phyloP scores from a whole-genome alignment of 1,284 basidiomycete genomes.

The Salmacisia buchloeana region DNA sequence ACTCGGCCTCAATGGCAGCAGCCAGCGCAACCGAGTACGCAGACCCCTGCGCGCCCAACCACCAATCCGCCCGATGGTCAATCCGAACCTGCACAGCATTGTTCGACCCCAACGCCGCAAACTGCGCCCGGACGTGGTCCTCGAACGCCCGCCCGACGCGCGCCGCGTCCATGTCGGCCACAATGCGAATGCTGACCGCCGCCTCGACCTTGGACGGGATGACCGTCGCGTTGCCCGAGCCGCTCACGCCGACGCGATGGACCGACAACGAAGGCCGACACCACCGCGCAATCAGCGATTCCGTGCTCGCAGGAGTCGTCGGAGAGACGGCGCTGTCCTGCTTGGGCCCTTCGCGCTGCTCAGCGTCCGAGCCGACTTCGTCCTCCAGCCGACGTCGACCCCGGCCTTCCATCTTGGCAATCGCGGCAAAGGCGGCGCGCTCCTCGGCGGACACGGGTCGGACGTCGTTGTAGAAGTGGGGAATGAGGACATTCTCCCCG shows the following conservation, averaged over 20 bases:
- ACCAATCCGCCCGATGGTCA: conserved; percentile 87
- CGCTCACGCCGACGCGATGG: conserved; percentile 33
- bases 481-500: conserved; percentile 61
- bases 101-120: conserved; percentile 55
- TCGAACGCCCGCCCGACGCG: conserved; percentile 54
- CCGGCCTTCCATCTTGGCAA: conserved; percentile 27
- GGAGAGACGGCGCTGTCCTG: too few species aligned
- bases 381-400: too few species aligned
- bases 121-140: conserved; percentile 61
- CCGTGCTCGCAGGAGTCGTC: background rate
- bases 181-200: conserved; percentile 64
- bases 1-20: conserved; percentile 72
- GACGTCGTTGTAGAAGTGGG: conserved; percentile 68
- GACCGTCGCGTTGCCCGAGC: conserved; percentile 36
- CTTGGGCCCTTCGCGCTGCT: too few species aligned
- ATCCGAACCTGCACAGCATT: conserved; percentile 57
- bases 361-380: too few species aligned
- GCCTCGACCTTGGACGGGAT: conserved; percentile 39
- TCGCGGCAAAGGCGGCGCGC: conserved; percentile 45
- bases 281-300: conserved; percentile 39
- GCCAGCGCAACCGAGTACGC: conserved; percentile 78
- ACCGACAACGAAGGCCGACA: conserved; percentile 37
- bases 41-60: conserved; percentile 78
- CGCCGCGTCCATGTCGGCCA: conserved; percentile 73
- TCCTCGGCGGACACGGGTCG: conserved; percentile 36